Base-by-base conservation (phyloP, 2,329 filamentous ascomycete species). In the Drechslerella dactyloides region DNA sequence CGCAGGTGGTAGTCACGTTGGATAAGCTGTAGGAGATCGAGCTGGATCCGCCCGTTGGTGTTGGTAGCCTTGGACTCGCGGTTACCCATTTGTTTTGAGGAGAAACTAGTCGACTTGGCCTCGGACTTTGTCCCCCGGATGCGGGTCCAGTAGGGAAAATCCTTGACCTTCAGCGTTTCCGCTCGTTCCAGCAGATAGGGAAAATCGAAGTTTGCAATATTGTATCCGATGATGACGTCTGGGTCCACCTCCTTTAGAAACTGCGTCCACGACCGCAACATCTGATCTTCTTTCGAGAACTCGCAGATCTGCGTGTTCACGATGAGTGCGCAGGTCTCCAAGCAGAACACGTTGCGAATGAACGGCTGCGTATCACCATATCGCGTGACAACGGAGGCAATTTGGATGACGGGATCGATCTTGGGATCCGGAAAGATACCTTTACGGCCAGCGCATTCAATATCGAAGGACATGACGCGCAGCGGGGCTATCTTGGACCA, bases 401-500 rank as follows among this genome's bases (percentile, higher is more conserved):
- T 99, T 79, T 99, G 94, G 75, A 99, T 99, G 75, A 99, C 93
- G 0, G 93, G 92, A 77, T 99, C 94, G 19, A 91, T 82, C 72
- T 93, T 87, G 8, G 96, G 88, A 79, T 99, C 94, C 0, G 96
- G 94, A 77, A 99, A 99, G 78, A 99, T 90, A 75, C 94, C 94
- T 81, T 99, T 97, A 76, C 96, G 90, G 57, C 94, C 94, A 76
- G 94, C 94, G 80, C 94, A 99, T 80, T 99, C 94, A 76, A 99
- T 99, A 85, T 99, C 94, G 78, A 99, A 97, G 2, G 94, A 97
- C 51, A 99, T 81, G 52, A 96, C 89, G 73, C 94, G 88, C 2
- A 99, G 83, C 0, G 94, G 94, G 0, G 96, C 94, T 88, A 97
- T 97, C 81, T 97, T 99, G 27, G 91, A 91, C 92, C 93, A 99